Conservation (phyloP, 2,329 filamentous ascomycete species). For the Diaporthe aspalathi region DNA sequence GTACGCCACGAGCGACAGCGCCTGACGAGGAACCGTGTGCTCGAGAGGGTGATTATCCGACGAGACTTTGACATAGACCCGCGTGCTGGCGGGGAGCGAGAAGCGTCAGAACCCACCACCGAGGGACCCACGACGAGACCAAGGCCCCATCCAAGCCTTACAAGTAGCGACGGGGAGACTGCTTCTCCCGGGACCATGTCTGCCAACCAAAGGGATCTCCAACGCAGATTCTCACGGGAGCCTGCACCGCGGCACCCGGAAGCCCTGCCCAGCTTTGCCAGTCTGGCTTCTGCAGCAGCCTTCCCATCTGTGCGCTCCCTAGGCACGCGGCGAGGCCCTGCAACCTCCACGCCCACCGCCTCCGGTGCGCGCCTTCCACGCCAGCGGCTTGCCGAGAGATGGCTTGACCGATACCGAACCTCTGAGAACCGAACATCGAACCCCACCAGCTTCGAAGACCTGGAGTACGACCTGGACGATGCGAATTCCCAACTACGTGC, state of each 20-base stretch:
- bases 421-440: slow-evolving; percentile 34
- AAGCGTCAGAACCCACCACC: slow-evolving; percentile 36
- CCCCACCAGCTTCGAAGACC: slow-evolving; percentile 49
- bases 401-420: slow-evolving; percentile 45
- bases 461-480: slow-evolving; percentile 54
- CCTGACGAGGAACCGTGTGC: slow-evolving; percentile 1
- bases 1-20: slow-evolving; percentile 17
- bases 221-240: slow-evolving; percentile 52
- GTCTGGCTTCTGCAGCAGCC: slow-evolving; percentile 43
- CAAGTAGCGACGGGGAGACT: slow-evolving; percentile 6
- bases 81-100: slow-evolving; percentile 33
- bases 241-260: slow-evolving; percentile 45
- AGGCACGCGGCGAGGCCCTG: slow-evolving; percentile 45
- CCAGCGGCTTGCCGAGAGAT: slow-evolving; percentile 45
- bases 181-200: slow-evolving; percentile 49
- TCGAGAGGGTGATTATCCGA: slow-evolving; percentile 20
- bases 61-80: neutral
- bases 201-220: slow-evolving; percentile 50
- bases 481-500: slow-evolving; percentile 58
- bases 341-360: slow-evolving; percentile 44
- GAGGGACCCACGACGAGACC: neutral
- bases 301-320: slow-evolving; percentile 53
- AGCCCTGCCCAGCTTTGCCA: slow-evolving; percentile 43
- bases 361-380: slow-evolving; percentile 39
- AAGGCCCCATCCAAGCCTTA: slow-evolving; percentile 16